Evolutionary conservation across 257 asterid genomes (phyloP).

Genomic region (Rhazya stricta): DNA sequence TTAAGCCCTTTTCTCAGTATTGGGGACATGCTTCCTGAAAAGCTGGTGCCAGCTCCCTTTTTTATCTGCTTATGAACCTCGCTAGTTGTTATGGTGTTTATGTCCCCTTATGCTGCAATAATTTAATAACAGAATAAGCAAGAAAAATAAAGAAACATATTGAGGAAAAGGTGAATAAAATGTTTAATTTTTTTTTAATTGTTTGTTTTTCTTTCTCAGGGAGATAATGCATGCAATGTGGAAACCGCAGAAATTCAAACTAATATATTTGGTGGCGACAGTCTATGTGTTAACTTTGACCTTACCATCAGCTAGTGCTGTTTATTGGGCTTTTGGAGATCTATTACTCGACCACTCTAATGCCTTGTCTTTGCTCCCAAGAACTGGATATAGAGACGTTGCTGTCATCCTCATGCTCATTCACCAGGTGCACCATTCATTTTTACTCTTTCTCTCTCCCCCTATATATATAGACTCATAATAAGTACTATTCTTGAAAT

Average conservation of each 20-base stretch:
- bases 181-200: background rate
- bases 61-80: background rate
- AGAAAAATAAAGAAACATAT: background rate
- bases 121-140: background rate
- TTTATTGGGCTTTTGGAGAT: conserved; percentile 90
- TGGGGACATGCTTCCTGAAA: conserved; percentile 37
- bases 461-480: too few species aligned
- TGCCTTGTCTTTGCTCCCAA: conserved; percentile 75
- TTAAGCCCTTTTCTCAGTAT: conserved; percentile 19
- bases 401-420: conserved; percentile 89
- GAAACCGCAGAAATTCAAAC: conserved; percentile 86
- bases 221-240: conserved; percentile 95
- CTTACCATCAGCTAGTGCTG: conserved; percentile 84
- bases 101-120: background rate
- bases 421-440: conserved; percentile 45
- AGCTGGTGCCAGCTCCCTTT: conserved; percentile 22
- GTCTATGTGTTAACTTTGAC: conserved; percentile 71
- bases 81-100: background rate
- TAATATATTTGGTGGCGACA: conserved; percentile 66
- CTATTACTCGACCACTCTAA: conserved; percentile 57
- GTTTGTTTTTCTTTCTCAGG: conserved; percentile 21
- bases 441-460: background rate
- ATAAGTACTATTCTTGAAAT: too few species aligned
- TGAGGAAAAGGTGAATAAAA: background rate
- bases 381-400: conserved; percentile 62